Conservation (phyloP, 2,329 filamentous ascomycete genomes). For the Claviceps capensis region DNA sequence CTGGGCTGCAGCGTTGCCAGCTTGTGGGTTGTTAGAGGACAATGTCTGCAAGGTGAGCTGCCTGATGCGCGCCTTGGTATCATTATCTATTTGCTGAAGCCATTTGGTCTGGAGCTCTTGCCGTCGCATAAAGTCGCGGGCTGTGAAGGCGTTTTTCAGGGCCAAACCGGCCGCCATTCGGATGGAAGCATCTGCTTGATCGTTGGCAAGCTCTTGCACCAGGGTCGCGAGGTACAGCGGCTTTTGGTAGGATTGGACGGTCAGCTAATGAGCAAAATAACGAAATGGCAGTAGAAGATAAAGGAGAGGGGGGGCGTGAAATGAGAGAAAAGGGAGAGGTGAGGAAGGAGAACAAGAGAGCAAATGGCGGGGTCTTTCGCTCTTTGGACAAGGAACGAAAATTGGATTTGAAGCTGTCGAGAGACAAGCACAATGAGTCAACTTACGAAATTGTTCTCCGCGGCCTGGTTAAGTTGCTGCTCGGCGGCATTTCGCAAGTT, state of each 20-base stretch:
- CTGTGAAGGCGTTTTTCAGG: conserved; percentile 95
- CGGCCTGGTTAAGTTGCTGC: conserved; percentile 83
- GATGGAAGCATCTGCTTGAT: conserved; percentile 67
- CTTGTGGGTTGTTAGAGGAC: conserved; percentile 62
- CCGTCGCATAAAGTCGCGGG: conserved; percentile 76
- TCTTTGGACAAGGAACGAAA: background rate
- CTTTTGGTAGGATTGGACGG: conserved; percentile 31
- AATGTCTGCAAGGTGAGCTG: conserved; percentile 80
- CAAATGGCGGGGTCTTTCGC: background rate
- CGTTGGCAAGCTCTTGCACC: conserved; percentile 87
- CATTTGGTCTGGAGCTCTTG: conserved; percentile 89
- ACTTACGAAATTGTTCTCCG: conserved; percentile 86
- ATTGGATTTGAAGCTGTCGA: conserved; percentile 2
- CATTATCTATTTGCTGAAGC: conserved; percentile 67
- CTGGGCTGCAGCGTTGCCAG: conserved; percentile 81
- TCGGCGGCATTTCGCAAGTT: conserved; percentile 81
- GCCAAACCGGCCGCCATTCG: conserved; percentile 91
- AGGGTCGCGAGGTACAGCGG: conserved; percentile 86
- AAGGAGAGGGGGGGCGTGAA: background rate
- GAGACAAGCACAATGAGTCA: conserved; percentile 6
- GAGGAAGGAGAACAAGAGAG: background rate
- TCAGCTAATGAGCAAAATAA: conserved; percentile 1
- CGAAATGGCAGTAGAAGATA: background rate
- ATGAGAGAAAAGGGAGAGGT: background rate
- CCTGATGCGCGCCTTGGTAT: conserved; percentile 81